phyloP scores from a whole-genome alignment of 139 green algal genomes.

The Asterochloris sp. region DNA sequence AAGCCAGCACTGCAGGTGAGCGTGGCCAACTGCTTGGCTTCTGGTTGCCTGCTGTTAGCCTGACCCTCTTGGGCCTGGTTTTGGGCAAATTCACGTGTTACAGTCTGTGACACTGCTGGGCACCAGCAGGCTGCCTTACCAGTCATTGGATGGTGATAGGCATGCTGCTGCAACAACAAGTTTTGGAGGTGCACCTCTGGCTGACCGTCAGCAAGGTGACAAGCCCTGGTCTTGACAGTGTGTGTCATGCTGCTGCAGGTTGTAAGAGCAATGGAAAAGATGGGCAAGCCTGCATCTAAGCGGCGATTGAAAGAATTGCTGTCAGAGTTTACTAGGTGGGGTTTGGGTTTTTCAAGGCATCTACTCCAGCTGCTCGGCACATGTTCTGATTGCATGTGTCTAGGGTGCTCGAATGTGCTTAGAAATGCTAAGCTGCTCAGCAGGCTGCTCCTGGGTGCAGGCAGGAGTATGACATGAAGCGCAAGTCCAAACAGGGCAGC shows the following conservation, averaged over 20 bases:
- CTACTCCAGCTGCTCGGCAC: too few relatives aligned
- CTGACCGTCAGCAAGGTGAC: too few relatives aligned
- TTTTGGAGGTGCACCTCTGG: too few relatives aligned
- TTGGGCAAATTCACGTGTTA: too few relatives aligned
- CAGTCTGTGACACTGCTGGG: too few relatives aligned
- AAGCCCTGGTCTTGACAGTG: too few relatives aligned
- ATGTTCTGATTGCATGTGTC: neutral
- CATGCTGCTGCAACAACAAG: too few relatives aligned
- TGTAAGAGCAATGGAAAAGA: constrained; percentile 22
- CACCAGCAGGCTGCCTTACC: constrained; percentile 26
- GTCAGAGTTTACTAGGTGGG: constrained; percentile 2
- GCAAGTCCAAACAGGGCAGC: neutral
- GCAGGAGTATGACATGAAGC: too few relatives aligned
- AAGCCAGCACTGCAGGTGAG: constrained; percentile 51
- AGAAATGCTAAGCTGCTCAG: neutral
- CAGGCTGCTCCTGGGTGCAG: too few relatives aligned
- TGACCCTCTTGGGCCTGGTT: too few relatives aligned
- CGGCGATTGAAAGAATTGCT: constrained; percentile 16
- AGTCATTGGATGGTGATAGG: neutral
- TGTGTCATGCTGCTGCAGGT: neutral
- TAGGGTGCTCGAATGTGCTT: constrained; percentile 3
- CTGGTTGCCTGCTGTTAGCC: too few relatives aligned
- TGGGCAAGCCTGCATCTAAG: constrained; percentile 16
- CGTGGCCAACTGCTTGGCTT: neutral
- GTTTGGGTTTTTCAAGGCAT: too few relatives aligned